Evolutionary conservation across 129 eudicot species (phyloP), one percentile per base, ranked within the genome.

Genomic region (Erigeron canadensis): DNA sequence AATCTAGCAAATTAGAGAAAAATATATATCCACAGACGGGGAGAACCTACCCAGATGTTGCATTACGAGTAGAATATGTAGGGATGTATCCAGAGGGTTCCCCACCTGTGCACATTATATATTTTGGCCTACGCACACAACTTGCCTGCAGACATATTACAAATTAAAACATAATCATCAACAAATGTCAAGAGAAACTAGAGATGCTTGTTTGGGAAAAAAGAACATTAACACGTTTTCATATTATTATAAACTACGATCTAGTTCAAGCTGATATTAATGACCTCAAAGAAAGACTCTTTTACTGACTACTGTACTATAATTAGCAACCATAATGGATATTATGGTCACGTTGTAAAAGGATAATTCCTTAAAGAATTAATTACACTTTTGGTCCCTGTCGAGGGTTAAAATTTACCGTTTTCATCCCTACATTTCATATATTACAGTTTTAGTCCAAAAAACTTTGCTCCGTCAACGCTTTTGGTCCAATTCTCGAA

Each of bases 51-150:
- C 93, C 82, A 38, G 95, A 85, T 42, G 88, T 18, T 56, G 86
- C 39, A 76, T 75, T 95, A 75, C 82, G 96, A 73, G 79, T 80
- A 18, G 97, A 44, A 72, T 90, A 71, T 12, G 99, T 85, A 47
- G 97, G 99, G 65, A 94, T 81, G 84, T 87, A 82, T 76, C 97
- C 90, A 23, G 94, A 78, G 69, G 91, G 64, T 67, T 83, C 92
- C 16, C 99, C 91, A 44, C 98, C 99, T 3, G 91, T 80, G 80
- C 89, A 90, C 80, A 90, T 16, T 66, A 94, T 94, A 78, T 87
- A 94, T 75, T 94, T 94, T 65, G 97, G 99, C 77, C 99, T 85
- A 72, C 99, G 87, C 76, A 86, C 89, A 70, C 82, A 87, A 28
- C 84, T 60, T 64, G 99, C 82, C 98, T 93, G 88, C 76, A 76